Conservation (phyloP, 2,329 filamentous ascomycete species). For the Dactylellina haptotyla region DNA sequence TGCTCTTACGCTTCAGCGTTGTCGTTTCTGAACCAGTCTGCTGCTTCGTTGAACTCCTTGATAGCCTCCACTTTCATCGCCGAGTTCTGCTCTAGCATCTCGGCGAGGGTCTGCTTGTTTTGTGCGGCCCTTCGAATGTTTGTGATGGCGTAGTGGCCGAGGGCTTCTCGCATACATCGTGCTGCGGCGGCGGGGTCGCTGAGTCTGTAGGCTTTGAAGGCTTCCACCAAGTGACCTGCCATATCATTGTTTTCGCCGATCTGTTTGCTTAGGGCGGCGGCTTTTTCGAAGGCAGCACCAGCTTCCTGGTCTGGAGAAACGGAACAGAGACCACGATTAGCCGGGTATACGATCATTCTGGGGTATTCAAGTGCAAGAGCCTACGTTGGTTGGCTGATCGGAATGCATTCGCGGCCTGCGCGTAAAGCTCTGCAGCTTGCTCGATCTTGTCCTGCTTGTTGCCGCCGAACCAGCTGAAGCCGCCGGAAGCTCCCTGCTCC, state of each 20-base stretch:
- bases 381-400: slow-evolving; percentile 84
- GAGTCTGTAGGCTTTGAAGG: slow-evolving; percentile 94
- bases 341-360: background rate
- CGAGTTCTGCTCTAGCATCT: slow-evolving; percentile 84
- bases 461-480: slow-evolving; percentile 85
- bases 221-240: slow-evolving; percentile 86
- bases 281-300: slow-evolving; percentile 45
- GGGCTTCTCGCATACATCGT: slow-evolving; percentile 79
- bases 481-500: slow-evolving; percentile 75
- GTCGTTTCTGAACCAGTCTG: slow-evolving; percentile 74
- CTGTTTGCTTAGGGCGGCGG: slow-evolving; percentile 46
- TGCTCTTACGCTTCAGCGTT: slow-evolving; percentile 7
- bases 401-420: slow-evolving; percentile 90
- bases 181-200: slow-evolving; percentile 79
- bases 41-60: slow-evolving; percentile 84
- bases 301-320: slow-evolving; percentile 13
- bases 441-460: slow-evolving; percentile 83
- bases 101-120: slow-evolving; percentile 87
- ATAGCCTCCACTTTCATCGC: slow-evolving; percentile 81
- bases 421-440: slow-evolving; percentile 85
- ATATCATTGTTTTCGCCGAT: slow-evolving; percentile 93
- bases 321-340: background rate
- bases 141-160: slow-evolving; percentile 85
- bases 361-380: slow-evolving; percentile 56
- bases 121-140: slow-evolving; percentile 91